Base-by-base conservation (phyloP, 1,284 basidiomycete genomes). In the Pholiota adiposa region DNA sequence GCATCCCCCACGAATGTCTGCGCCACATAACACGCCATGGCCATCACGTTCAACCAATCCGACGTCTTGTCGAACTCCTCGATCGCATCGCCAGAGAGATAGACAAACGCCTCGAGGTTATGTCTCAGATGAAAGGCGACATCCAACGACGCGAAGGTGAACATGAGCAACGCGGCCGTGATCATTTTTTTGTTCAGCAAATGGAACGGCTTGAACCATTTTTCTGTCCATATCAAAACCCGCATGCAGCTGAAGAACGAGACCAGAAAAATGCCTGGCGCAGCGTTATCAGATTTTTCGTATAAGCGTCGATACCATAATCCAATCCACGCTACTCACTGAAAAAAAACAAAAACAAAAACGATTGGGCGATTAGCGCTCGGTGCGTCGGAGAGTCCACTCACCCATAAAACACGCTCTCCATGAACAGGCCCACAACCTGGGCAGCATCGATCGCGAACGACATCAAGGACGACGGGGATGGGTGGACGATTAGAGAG, bases 1-100 rank as follows among this genome's bases (percentile, higher is more conserved):
- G 66, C 66, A 64, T 77, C 76, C 4, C 75, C 76, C 19, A 78
- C 66, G 58, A 73, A 75, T 3, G 76, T 79, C 62, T 78, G 76
- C 3, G 65, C 71, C 23, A 74, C 71, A 61, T 75, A 77, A 53
- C 69, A 66, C 0, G 61, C 75, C 68, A 75, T 73, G 58, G 73
- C 73, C 68, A 78, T 73, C 0, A 76, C 73, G 53, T 74, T 76
- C 16, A 77, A 63, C 76, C 75, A 77, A 50, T 70, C 64, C 2
- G 73, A 74, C 0, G 70, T 71, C 49, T 73, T 53, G 8, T 66
- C 62, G 56, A 79, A 75, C 27, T 72, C 72, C 6, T 69, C 69
- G 4, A 67, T 69, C 0, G 75, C 61, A n/a, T 72, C 66, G 0
- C 70, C 71, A 1, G 70, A 43, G 44, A 66, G 72, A 25, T 63